Conservation (phyloP, 306 rosid genomes). For the Vicia villosa region DNA sequence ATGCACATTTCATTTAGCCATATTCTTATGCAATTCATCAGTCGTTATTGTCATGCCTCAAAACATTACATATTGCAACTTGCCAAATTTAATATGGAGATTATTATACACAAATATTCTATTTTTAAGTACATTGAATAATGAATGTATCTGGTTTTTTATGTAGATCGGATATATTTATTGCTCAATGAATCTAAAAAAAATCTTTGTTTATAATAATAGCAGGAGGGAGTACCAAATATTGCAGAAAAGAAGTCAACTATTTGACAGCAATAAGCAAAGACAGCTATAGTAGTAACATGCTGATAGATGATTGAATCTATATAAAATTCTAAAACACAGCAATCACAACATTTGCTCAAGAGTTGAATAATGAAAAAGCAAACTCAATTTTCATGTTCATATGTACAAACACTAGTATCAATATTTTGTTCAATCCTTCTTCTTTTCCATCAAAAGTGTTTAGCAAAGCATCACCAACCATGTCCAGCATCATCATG, state of each 20-base stretch:
- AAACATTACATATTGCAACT: neutral
- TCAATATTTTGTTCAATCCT: conserved; percentile 3
- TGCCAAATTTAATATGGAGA: neutral
- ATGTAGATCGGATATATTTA: no score
- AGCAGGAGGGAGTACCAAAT: no score
- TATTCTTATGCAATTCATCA: neutral
- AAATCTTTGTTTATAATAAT: no score
- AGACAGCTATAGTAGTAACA: neutral
- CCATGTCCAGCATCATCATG: conserved; percentile 33
- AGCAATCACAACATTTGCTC: neutral
- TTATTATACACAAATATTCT: no score
- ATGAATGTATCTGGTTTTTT: no score
- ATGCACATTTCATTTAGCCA: neutral
- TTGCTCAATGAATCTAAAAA: no score
- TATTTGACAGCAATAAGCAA: neutral
- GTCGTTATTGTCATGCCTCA: neutral
- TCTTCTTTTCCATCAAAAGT: neutral
- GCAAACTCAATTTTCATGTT: neutral
- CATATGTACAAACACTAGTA: neutral
- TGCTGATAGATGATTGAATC: no score
- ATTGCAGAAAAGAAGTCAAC: neutral
- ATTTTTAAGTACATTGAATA: no score
- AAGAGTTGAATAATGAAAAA: neutral
- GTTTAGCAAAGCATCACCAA: conserved; percentile 20
- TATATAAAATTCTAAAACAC: neutral